These are phyloP conservation scores for Amanita jacksonii DNA, from an alignment of 768 basidiomycete species.

Conservation along the genomic window DNA sequence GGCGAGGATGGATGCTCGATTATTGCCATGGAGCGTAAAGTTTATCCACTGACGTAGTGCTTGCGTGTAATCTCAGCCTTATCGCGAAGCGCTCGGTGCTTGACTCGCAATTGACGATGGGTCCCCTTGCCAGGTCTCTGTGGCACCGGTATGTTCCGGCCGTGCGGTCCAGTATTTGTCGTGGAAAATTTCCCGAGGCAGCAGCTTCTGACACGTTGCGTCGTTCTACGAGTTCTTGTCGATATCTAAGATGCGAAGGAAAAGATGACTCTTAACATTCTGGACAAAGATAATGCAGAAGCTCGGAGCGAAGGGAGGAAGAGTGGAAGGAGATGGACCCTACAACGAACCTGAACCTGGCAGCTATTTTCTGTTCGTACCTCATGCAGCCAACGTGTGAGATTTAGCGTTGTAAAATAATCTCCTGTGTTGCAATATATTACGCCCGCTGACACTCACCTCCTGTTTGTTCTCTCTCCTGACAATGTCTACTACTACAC, in stretches of 20 bases:
- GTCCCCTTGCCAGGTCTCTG: too few species aligned
- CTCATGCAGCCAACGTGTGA: conserved; percentile 8
- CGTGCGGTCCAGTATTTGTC: too few species aligned
- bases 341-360: background rate
- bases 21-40: conserved; percentile 1
- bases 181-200: too few species aligned
- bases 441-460: background rate
- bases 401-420: background rate
- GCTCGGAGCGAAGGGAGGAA: background rate
- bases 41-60: too few species aligned
- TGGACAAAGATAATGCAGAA: background rate
- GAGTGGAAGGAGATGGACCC: background rate
- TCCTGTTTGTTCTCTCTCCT: background rate
- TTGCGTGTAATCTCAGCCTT: too few species aligned
- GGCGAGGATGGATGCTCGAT: background rate
- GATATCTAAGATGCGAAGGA: background rate
- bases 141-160: too few species aligned
- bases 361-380: background rate
- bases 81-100: too few species aligned
- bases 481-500: background rate
- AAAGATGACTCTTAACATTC: background rate
- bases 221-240: background rate
- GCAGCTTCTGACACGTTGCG: too few species aligned
- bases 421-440: background rate
- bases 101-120: too few species aligned